Evolutionary conservation across 1,284 basidiomycete genomes (phyloP).

Genomic region (Trichosporon inkin): DNA sequence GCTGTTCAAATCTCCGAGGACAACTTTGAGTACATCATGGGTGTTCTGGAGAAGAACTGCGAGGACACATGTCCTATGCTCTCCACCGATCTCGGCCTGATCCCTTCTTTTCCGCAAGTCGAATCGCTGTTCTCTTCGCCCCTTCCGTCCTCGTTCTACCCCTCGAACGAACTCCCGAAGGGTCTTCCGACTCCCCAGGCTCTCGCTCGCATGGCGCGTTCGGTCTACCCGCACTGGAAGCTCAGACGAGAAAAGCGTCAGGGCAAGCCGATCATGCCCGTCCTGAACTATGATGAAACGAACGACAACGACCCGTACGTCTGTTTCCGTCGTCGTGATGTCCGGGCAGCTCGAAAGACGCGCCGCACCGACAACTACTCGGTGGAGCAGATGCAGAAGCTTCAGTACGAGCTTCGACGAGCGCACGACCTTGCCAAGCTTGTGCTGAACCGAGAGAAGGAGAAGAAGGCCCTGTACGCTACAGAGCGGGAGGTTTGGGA

Average conservation of each 20-base stretch:
- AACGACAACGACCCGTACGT: conserved; percentile 96
- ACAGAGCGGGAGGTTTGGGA: conserved; percentile 71
- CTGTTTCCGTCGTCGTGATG: conserved; percentile 93
- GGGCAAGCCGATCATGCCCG: conserved; percentile 73
- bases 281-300: conserved; percentile 80
- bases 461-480: conserved; percentile 64
- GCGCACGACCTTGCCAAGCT: conserved; percentile 68
- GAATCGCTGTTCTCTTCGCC: conserved; percentile 64
- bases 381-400: conserved; percentile 76
- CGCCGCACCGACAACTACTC: conserved; percentile 82
- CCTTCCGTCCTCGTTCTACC: conserved; percentile 60
- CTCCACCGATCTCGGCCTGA: conserved; percentile 62
- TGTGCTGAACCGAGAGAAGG: conserved; percentile 66
- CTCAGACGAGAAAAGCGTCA: conserved; percentile 67
- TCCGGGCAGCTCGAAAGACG: conserved; percentile 91
- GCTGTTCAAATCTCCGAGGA: conserved; percentile 67
- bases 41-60: conserved; percentile 84
- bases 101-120: conserved; percentile 73
- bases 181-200: conserved; percentile 60
- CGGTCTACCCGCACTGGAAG: conserved; percentile 76
- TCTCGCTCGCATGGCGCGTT: conserved; percentile 62
- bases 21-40: conserved; percentile 93
- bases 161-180: conserved; percentile 60
- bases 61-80: conserved; percentile 85
- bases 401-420: conserved; percentile 70